Evolutionary conservation across 2,329 filamentous ascomycete genomes (phyloP), one percentile per base, ranked within the genome.

Genomic region (Cercospora brassicicola): DNA sequence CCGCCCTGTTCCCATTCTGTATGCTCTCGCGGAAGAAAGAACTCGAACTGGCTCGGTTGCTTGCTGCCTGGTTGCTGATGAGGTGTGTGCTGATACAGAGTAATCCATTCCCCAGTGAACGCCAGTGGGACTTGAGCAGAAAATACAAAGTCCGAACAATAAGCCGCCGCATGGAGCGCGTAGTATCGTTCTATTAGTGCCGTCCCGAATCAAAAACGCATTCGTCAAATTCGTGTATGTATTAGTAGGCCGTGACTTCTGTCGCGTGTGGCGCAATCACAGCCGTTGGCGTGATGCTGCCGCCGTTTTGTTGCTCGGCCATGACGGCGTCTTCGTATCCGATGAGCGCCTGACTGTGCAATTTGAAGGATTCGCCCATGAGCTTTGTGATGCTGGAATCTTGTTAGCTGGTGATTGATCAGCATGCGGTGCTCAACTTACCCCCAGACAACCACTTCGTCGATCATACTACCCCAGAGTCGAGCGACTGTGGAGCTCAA

Each of bases 381-480:
- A 98, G 88, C 79, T 96, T 93, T 75, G 92, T 94, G 78, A 96
- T 94, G 67, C 92, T 94, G 76, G 26, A 45, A 31, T 42, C 60
- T 59, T 88, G 86, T 73, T 67, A 72, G 71, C 36, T 57, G 51
- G 4, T 55, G 20, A 8, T 6, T 4, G 9, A 23, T 26, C 20
- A 7, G 20, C 13, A 55, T 23, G 20, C 51, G 23, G n/a, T 30
- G 11, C 13, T 7, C 15, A 51, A 91, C 93, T 88, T 90, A 97
- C 93, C 95, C 95, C 95, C 95, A 98, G 69, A 99, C 95, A 74
- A 98, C 94, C 71, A 98, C 95, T 82, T 97, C 95, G 78, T 98
- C 95, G 72, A 98, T 89, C 91, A 98, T 97, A 72, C 93, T 94
- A 75, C 94, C 95, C 95, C 95, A 99, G 56, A 98, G 88, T 76